Conservation (phyloP, 208 protist species). For the Blastocrithidia nonstop region DNA sequence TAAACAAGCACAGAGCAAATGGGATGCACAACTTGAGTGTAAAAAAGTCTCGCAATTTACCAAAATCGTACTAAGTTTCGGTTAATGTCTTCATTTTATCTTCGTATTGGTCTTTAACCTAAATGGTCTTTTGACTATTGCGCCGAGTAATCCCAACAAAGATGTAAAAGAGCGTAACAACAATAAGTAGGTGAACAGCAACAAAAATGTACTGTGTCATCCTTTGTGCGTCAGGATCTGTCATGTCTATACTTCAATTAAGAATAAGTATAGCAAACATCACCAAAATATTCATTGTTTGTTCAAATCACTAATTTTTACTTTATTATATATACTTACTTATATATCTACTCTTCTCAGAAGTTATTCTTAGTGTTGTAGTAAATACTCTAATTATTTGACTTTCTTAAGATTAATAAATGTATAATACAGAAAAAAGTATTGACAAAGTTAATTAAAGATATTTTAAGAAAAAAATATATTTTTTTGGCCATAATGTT, state of each 20-base stretch:
- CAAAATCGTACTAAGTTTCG: constrained; percentile 47
- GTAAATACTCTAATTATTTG: not conserved
- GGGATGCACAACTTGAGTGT: constrained; percentile 41
- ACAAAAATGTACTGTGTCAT: constrained; percentile 36
- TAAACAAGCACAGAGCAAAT: constrained; percentile 26
- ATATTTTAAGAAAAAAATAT: too few species aligned
- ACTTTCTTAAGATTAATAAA: not conserved
- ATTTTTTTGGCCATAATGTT: too few species aligned
- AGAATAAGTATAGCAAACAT: constrained; percentile 46
- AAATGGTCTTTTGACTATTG: constrained; percentile 20
- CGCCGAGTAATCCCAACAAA: constrained; percentile 28
- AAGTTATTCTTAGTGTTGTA: too few species aligned
- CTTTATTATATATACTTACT: too few species aligned
- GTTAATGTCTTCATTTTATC: constrained; percentile 23
- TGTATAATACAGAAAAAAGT: too few species aligned
- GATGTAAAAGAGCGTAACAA: constrained; percentile 22
- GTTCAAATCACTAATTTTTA: too few species aligned
- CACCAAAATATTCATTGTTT: constrained; percentile 63
- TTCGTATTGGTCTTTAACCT: constrained; percentile 36
- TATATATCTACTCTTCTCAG: too few species aligned
- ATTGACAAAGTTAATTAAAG: too few species aligned
- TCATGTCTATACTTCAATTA: constrained; percentile 72
- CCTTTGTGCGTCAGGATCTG: constrained; percentile 40
- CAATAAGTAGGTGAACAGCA: constrained; percentile 26
- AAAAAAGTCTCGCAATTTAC: constrained; percentile 49